Percentiles rank a stretch among this genome's conserved stretches.
These are phyloP conservation scores for Nicotiana tomentosiformis DNA, from an alignment of 257 asterid genomes.

Conservation along the genomic window DNA sequence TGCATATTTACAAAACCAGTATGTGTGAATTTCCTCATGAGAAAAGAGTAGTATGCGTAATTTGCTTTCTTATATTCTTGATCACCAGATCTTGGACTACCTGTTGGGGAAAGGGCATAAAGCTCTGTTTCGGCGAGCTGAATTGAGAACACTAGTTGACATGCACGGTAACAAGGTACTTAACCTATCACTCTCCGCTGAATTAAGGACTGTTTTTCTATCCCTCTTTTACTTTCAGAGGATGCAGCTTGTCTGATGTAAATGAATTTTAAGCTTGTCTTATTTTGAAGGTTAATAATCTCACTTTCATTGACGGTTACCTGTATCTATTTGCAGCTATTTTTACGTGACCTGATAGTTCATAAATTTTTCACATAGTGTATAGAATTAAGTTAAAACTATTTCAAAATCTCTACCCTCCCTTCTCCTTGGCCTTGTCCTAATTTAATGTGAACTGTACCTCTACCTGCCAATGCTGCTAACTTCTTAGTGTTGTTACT, in stretches of 20 bases:
- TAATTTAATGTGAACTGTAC: background rate
- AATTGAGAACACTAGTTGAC: conserved; percentile 62
- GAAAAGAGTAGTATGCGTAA: background rate
- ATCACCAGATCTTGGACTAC: conserved; percentile 52
- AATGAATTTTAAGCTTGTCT: too few relatives aligned
- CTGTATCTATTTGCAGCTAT: too few relatives aligned
- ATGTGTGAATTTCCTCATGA: background rate
- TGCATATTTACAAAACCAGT: background rate
- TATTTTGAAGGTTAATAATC: too few relatives aligned
- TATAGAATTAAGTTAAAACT: too few relatives aligned
- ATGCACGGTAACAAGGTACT: conserved; percentile 75
- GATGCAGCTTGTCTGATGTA: background rate
- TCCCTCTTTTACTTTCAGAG: background rate
- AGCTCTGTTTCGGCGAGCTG: conserved; percentile 65
- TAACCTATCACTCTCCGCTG: background rate
- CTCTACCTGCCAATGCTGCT: background rate
- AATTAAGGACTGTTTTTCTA: background rate
- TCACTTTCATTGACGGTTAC: too few relatives aligned
- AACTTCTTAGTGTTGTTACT: background rate
- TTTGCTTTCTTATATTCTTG: background rate
- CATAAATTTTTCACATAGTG: too few relatives aligned
- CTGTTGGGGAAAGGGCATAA: conserved; percentile 59
- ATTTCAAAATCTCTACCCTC: background rate
- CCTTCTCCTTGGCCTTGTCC: background rate
- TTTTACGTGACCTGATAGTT: too few relatives aligned